phyloP scores from a whole-genome alignment of 1,139 yeast species.

The Pichia sp. region DNA sequence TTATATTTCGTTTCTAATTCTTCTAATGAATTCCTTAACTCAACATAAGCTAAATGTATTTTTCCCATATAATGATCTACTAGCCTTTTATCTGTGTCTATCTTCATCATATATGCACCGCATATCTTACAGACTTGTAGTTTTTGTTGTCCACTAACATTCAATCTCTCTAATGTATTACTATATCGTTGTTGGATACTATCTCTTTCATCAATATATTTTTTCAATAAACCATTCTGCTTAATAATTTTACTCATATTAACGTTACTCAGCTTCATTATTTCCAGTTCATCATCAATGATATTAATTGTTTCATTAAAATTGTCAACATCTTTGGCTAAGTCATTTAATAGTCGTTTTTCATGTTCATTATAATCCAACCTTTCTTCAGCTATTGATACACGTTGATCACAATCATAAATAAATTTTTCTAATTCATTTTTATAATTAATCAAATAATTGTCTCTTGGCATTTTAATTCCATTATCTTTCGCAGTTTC shows the following conservation, averaged over 20 bases:
- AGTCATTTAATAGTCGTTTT: constrained; percentile 50
- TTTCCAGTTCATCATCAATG: constrained; percentile 43
- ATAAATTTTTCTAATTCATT: constrained; percentile 49
- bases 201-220: constrained; percentile 42
- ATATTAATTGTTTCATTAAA: constrained; percentile 63
- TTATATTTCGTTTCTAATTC: constrained; percentile 36
- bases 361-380: constrained; percentile 67
- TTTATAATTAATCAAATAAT: constrained; percentile 62
- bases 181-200: constrained; percentile 50
- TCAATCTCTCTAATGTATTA: constrained; percentile 62
- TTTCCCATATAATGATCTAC: constrained; percentile 93
- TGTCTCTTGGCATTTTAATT: constrained; percentile 48
- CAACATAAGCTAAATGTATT: constrained; percentile 75
- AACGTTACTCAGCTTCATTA: constrained; percentile 30
- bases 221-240: constrained; percentile 36
- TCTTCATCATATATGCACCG: constrained; percentile 81
- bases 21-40: constrained; percentile 59
- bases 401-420: constrained; percentile 61
- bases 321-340: constrained; percentile 58
- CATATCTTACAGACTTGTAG: constrained; percentile 88
- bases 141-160: constrained; percentile 85
- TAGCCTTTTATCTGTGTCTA: constrained; percentile 83
- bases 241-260: constrained; percentile 48
- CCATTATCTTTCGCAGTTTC: constrained; percentile 52
- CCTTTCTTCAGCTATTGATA: constrained; percentile 57